Base-by-base conservation (phyloP, 163 green algal species). In the Chlorella variabilis region DNA sequence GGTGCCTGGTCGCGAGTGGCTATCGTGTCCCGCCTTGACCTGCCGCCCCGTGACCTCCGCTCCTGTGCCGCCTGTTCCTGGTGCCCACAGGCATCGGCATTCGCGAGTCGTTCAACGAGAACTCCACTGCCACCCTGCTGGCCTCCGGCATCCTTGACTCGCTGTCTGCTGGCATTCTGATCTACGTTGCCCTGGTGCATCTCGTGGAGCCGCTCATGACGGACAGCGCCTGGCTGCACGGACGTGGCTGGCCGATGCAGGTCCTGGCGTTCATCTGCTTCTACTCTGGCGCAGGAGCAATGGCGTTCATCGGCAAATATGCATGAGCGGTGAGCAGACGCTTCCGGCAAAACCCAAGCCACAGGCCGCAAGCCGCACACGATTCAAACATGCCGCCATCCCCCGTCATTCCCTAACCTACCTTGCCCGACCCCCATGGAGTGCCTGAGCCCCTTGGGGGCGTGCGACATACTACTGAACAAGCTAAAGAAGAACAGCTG, bases 181-280 rank as follows among this genome's bases (percentile, higher is more conserved):
- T 90, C 33, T 90, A 82, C 71, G 73, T 90, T 3, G 82, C 34
- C 20, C 82, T 90, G 15, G 78, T 68, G 18, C 78, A 87, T 8
- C 82, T 86, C n/a, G 54, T 90, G 33, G 71, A 36, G 17, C 51
- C 81, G 33, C 58, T 85, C 33, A n/a, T 79, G 31, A 89, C 67
- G 7, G 58, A 36, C 70, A 84, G 49, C 41, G 33, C 38, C 17
- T 89, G 85, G 85, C 61, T 89, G 13, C 65, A 48, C 42, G 15
- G 8, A 17, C 81, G 68, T 31, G 27, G n/a, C 41, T 80, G 54
- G 74, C 21, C 6, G 15, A 20, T 86, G 68, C 75, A 84, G 81
- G 54, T 78, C 20, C 21, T 77, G 9, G 39, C 38, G 0, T 86
- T 86, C 21, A 23, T 25, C 20, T 45, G 48, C 6, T 41, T 86